Base-by-base conservation (phyloP, 352 stramenopile genomes). In the Thalassiosira exigua region DNA sequence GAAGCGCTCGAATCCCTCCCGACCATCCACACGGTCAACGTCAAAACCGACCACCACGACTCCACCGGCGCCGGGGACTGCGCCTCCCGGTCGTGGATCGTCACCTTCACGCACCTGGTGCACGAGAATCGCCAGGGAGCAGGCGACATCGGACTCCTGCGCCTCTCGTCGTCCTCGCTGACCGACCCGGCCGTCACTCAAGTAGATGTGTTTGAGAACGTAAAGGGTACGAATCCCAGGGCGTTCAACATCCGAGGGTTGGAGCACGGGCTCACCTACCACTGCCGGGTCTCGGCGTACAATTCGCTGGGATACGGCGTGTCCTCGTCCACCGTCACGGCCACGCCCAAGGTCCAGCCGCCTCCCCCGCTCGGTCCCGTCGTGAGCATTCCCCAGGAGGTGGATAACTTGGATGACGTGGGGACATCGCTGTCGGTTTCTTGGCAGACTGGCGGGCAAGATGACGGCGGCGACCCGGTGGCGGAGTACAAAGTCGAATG, bases 281-380 rank as follows among this genome's bases (percentile, higher is more conserved):
- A 97, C 72, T 94, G 95, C 21, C 94, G 96, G 4, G 95, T 98
- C 21, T 96, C 95, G 33, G 95, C 96, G 4, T 98, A 98, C 84
- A 99, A 98, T 87, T 88, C 92, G 33, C 69, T 97, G n/a, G 96
- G 96, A 5, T 98, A 96, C 69, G 94, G 95, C 11, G 60, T 81
- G n/a, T 84, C 84, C 7, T 94, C 85, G 9, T 46, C 72, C 4
- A 78, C 57, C 7, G 70, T 80, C 2, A 70, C 57, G 41, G 87
- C 75, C 22, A 77, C 60, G 33, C 81, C 87, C 48, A 79, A 79
- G 48, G 79, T 70, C 48, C 91, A 94, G 73, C 89, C 90, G 11
- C 26, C 12, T 73, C 50, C 56, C 22, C 71, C 79, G 4, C 39
- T 39, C 30, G 39, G 48, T 91, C 27, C 86, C 81, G 5, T 80